A percentile compares a stretch with the other conserved stretches of the same genome.
Evolutionary conservation across 345 rosid genomes (phyloP).

Genomic region (Xanthoceras sorbifolium): DNA sequence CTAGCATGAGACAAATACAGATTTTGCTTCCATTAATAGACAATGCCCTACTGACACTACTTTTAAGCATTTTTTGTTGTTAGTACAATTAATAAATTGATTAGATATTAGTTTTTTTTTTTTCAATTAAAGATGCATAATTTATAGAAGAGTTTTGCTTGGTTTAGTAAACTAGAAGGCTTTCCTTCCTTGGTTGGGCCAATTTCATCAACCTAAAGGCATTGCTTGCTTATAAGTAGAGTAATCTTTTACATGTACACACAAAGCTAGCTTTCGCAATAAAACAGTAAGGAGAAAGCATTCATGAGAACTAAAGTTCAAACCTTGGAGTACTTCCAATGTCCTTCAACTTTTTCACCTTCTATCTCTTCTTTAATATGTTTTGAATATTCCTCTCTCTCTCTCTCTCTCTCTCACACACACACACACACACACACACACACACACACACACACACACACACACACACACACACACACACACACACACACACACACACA

Average conservation of each 20-base stretch:
- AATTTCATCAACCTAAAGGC: conserved; percentile 9
- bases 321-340: conserved; percentile 21
- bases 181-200: conserved; percentile 18
- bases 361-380: neutral
- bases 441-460: too few relatives aligned
- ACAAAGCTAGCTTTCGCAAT: conserved; percentile 28
- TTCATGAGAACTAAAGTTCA: conserved; percentile 10
- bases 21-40: neutral
- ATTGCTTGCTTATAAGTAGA: conserved; percentile 25
- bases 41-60: neutral
- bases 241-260: conserved; percentile 22
- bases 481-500: too few relatives aligned
- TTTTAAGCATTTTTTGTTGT: neutral
- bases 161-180: conserved; percentile 21
- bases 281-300: conserved; percentile 37
- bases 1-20: neutral
- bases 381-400: too few relatives aligned
- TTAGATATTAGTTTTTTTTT: neutral
- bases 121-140: neutral
- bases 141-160: neutral
- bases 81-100: neutral
- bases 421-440: too few relatives aligned
- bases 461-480: too few relatives aligned
- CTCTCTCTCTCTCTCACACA: too few relatives aligned
- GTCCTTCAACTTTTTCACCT: neutral